A percentile compares a stretch with the other conserved stretches of the same genome.
These are phyloP conservation scores for Carex arenaria DNA, from an alignment of 202 grass and related monocot genomes.

Conservation along the genomic window DNA sequence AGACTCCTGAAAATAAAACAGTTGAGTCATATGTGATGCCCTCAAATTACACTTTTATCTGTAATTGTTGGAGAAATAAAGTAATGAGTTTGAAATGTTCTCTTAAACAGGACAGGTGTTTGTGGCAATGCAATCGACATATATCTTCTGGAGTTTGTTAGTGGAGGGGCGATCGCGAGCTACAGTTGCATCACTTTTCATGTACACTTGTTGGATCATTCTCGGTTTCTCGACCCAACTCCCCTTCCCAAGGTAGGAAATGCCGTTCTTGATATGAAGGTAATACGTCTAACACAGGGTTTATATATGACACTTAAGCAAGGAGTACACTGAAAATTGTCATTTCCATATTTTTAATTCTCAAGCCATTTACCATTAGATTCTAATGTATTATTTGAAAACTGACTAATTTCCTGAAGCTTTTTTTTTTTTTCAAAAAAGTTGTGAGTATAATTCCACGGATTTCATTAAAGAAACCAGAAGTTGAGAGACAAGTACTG, in stretches of 20 bases:
- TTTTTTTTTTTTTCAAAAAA: neutral
- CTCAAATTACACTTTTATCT: neutral
- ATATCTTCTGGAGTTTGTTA: conserved; percentile 84
- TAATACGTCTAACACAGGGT: neutral
- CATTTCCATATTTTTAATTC: neutral
- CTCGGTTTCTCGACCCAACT: conserved; percentile 87
- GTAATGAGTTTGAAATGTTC: neutral
- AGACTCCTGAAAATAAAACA: neutral
- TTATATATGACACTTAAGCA: neutral
- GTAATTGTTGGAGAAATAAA: neutral
- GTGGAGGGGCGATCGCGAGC: conserved; percentile 63
- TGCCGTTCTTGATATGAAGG: neutral
- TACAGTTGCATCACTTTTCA: conserved; percentile 70
- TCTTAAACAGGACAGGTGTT: conserved; percentile 49
- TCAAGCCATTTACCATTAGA: neutral
- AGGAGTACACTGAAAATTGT: neutral
- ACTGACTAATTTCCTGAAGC: neutral
- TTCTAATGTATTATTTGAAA: neutral
- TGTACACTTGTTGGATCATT: conserved; percentile 75
- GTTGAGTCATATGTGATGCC: neutral
- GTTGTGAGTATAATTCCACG: no score
- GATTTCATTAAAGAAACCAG: no score
- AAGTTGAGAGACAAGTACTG: no score
- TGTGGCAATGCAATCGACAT: conserved; percentile 79
- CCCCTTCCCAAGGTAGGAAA: conserved; percentile 41